Conservation (phyloP, 176 grass and related monocot genomes). For the Phragmites australis region DNA sequence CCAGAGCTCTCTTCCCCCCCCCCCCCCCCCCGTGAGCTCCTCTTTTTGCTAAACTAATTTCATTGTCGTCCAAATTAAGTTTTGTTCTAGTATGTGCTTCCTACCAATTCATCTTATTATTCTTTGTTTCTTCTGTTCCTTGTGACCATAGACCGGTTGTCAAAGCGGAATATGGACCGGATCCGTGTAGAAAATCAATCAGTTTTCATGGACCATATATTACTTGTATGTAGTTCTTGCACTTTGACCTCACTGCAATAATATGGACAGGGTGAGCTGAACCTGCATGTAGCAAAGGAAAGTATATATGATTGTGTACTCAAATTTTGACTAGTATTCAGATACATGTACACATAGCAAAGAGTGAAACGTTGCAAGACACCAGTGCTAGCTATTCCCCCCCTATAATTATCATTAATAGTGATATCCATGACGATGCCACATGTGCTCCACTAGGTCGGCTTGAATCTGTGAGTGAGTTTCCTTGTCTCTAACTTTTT, state of each 20-base stretch:
- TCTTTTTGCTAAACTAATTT: slow-evolving; percentile 35
- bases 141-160: slow-evolving; percentile 11
- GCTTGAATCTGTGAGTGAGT: no score
- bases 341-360: no score
- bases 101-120: not conserved
- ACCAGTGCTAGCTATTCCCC: no score
- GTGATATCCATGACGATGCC: no score
- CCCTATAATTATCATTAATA: no score
- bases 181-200: slow-evolving; percentile 3
- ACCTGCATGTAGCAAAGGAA: no score
- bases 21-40: slow-evolving; percentile 19
- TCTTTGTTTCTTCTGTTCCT: not conserved
- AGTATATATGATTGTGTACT: no score
- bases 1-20: not conserved
- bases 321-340: no score
- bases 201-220: not conserved
- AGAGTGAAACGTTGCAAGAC: no score
- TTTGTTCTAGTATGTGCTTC: not conserved
- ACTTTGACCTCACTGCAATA: not conserved
- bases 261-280: no score
- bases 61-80: slow-evolving; percentile 5
- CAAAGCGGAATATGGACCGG: slow-evolving; percentile 38
- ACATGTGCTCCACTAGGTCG: no score
- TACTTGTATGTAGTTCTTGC: not conserved
- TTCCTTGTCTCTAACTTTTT: no score